phyloP scores from a whole-genome alignment of 1,139 yeast species.

The Blastobotrys persicus region DNA sequence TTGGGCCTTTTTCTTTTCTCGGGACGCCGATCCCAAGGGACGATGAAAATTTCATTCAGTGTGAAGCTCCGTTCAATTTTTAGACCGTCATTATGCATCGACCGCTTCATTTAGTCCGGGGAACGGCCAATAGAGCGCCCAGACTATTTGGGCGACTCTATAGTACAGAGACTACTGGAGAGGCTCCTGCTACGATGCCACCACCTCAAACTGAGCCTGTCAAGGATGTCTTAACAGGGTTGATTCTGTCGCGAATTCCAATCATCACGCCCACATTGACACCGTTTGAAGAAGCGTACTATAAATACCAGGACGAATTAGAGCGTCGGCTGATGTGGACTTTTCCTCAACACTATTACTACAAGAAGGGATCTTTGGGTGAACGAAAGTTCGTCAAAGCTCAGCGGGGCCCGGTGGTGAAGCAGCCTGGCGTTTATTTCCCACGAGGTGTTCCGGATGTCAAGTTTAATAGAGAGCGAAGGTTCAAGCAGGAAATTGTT shows the following conservation, averaged over 20 bases:
- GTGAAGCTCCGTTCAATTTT: not conserved
- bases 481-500: constrained; percentile 70
- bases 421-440: constrained; percentile 72
- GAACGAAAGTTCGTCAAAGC: constrained; percentile 77
- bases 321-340: constrained; percentile 96
- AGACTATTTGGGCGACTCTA: constrained; percentile 3
- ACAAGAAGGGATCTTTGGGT: constrained; percentile 83
- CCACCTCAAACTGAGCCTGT: constrained; percentile 15
- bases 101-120: constrained; percentile 1
- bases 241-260: constrained; percentile 78
- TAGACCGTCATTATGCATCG: not conserved
- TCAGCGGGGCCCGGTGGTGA: constrained; percentile 71
- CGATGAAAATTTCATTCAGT: constrained; percentile 4
- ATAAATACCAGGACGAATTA: constrained; percentile 78
- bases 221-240: constrained; percentile 34
- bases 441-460: constrained; percentile 84
- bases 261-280: constrained; percentile 75
- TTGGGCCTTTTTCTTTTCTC: too few species aligned
- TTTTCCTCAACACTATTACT: constrained; percentile 90
- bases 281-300: constrained; percentile 71
- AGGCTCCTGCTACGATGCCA: not conserved
- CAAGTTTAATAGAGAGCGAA: constrained; percentile 83
- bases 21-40: constrained; percentile 8
- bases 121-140: constrained; percentile 1
- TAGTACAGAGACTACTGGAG: constrained; percentile 9